A percentile compares a stretch with the other conserved stretches of the same genome.
Conservation (phyloP, 2,329 filamentous ascomycete species). For the Fusarium sambucinum region DNA sequence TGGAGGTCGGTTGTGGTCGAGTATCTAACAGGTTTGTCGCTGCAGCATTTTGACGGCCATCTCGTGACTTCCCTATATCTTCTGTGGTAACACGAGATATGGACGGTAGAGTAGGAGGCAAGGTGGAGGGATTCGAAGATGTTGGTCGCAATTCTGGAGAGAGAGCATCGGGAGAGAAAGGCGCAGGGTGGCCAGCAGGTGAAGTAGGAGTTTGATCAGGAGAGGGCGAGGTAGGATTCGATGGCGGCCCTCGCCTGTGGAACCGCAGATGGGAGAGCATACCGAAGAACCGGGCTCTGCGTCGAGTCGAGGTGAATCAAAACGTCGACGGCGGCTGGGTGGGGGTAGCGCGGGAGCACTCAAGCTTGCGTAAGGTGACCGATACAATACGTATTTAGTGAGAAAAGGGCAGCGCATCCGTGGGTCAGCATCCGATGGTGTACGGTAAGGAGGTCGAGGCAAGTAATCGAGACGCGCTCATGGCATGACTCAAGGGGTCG, state of each 20-base stretch:
- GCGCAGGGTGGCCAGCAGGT: constrained; percentile 56
- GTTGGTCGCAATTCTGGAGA: constrained; percentile 54
- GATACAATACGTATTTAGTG: constrained; percentile 17
- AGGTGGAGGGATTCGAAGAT: constrained; percentile 53
- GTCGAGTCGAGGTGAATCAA: constrained; percentile 40
- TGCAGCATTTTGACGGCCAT: constrained; percentile 45
- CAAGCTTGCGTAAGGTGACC: constrained; percentile 34
- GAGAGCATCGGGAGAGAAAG: constrained; percentile 56
- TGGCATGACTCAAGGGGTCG: constrained; percentile 47
- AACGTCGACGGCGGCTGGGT: constrained; percentile 38
- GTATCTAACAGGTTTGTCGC: constrained; percentile 40
- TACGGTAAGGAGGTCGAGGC: constrained; percentile 36
- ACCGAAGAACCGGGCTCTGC: constrained; percentile 36
- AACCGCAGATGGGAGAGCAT: constrained; percentile 70
- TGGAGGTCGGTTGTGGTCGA: constrained; percentile 47
- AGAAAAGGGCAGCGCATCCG: constrained; percentile 36
- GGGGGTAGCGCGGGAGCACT: constrained; percentile 32
- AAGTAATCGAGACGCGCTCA: constrained; percentile 45
- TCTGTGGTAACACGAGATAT: constrained; percentile 63
- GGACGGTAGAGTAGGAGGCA: constrained; percentile 64
- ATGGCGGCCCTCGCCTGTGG: constrained; percentile 65
- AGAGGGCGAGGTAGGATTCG: constrained; percentile 66
- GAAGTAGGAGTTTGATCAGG: constrained; percentile 62
- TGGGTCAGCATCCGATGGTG: constrained; percentile 39
- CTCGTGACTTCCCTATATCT: constrained; percentile 49